phyloP scores from a whole-genome alignment of 345 rosid species.

The Arabis hirsuta region DNA sequence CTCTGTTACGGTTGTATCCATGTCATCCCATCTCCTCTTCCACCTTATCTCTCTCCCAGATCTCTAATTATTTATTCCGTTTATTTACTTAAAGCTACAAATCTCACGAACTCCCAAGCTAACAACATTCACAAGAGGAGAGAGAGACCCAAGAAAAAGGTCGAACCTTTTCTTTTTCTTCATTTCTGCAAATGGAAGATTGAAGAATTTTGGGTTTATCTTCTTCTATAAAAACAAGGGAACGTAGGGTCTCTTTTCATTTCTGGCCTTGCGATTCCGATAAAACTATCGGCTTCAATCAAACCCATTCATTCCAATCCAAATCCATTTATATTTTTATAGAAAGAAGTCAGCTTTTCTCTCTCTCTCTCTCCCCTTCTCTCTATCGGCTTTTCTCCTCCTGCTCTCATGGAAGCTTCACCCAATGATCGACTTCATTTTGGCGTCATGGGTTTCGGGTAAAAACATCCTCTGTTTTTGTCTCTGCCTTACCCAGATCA shows the following conservation, averaged over 20 bases:
- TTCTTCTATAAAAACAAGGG: constrained; percentile 34
- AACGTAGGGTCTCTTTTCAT: constrained; percentile 40
- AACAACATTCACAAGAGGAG: constrained; percentile 35
- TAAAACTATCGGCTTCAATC: constrained; percentile 25
- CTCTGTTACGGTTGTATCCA: constrained; percentile 38
- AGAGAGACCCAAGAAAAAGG: background rate
- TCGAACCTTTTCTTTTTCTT: constrained; percentile 16
- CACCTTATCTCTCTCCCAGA: constrained; percentile 27
- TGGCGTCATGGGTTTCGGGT: constrained; percentile 98
- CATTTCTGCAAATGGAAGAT: constrained; percentile 23
- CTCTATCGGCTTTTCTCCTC: constrained; percentile 31
- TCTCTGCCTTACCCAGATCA: constrained; percentile 16
- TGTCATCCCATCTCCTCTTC: constrained; percentile 40
- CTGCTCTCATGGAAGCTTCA: constrained; percentile 75
- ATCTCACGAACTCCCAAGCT: constrained; percentile 37
- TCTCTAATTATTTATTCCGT: background rate
- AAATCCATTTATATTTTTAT: background rate
- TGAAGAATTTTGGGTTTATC: constrained; percentile 31
- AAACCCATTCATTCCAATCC: constrained; percentile 31
- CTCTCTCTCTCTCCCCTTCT: background rate
- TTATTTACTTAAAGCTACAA: constrained; percentile 30
- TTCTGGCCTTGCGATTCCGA: constrained; percentile 41
- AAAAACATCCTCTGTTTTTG: constrained; percentile 32
- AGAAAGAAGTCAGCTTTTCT: background rate
- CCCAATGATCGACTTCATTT: constrained; percentile 69